Evolutionary conservation across 164 flowering plant species (phyloP).

Genomic region (Pachysandra terminalis): DNA sequence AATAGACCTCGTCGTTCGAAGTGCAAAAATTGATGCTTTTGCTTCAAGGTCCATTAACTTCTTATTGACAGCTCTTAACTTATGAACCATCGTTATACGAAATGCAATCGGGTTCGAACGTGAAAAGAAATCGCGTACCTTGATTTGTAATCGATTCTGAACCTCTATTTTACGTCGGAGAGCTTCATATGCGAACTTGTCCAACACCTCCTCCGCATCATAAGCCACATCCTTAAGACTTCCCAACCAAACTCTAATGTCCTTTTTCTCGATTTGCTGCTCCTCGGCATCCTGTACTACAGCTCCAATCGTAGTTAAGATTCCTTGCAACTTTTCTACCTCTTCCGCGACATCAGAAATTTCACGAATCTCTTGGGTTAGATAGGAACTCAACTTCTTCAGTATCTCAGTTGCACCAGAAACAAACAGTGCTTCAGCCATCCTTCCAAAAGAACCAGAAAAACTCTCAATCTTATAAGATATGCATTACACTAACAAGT

Average conservation of each 20-base stretch:
- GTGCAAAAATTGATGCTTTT: background rate
- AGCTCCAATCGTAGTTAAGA: background rate
- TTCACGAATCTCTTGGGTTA: background rate
- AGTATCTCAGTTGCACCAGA: background rate
- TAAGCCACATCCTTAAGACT: background rate
- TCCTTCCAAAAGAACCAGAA: slow-evolving; percentile 9
- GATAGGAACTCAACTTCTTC: background rate
- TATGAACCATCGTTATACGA: slow-evolving; percentile 5
- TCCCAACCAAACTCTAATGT: background rate
- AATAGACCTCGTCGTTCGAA: background rate
- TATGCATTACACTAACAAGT: too few species aligned
- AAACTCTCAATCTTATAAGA: too few species aligned
- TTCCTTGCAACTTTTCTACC: background rate
- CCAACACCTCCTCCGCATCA: slow-evolving; percentile 11
- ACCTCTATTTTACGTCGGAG: background rate
- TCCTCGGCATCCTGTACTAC: background rate
- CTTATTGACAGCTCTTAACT: background rate
- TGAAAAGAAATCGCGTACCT: slow-evolving; percentile 2
- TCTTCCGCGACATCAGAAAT: background rate
- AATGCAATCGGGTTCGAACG: background rate
- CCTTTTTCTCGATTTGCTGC: background rate
- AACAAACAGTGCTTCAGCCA: background rate
- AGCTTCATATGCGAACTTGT: slow-evolving; percentile 6
- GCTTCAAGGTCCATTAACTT: background rate
- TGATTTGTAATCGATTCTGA: background rate